Base-by-base conservation (phyloP, 208 protist genomes). In the Acanthamoeba divionensis region DNA sequence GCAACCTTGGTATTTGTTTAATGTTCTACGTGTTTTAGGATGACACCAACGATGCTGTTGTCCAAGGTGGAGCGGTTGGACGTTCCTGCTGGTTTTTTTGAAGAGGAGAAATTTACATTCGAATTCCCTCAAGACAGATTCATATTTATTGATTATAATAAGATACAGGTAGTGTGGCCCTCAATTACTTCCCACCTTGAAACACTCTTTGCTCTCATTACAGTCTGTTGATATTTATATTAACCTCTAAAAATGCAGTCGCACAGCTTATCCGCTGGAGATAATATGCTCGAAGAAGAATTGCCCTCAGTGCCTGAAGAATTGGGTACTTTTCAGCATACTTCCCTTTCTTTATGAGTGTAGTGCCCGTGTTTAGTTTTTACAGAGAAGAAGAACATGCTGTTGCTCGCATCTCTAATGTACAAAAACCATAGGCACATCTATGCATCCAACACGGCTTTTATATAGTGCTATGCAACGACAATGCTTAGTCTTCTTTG, bases 211-310 rank as follows among this genome's bases (percentile, higher is more conserved):
- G 18, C 18, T 60, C 18, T 60, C 52, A 24, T n/a, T 24, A 24
- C n/a, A 18, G 18, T 60, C 52, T 60, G 18, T 60, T 60, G n/a
- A 24, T 60, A n/a, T 60, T 60, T n/a, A 60, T 60, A 60, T 60
- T 60, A 60, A 24, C n/a, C 52, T 60, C 52, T 60, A 24, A 24
- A 24, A 18, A 24, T 60, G 18, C 73, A 83, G 73, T 83, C 73
- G 8, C 73, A 83, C 31, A 63, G 48, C 26, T 21, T 83, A 21
- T 9, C 62, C 15, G 73, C 55, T 12, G 13, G 73, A 13, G 62
- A 83, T 52, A 83, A 83, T 52, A 24, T 83, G 38, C 38, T 83
- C 21, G 73, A 83, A 21, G 73, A 54, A 26, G 73, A 83, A 21
- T 36, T 83, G 9, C 73, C 73, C 5, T 2, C 41, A 3, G 66